A percentile compares a stretch with the other conserved stretches of the same genome.
Conservation (phyloP, 2,329 filamentous ascomycete genomes). For the Cercospora sp. region DNA sequence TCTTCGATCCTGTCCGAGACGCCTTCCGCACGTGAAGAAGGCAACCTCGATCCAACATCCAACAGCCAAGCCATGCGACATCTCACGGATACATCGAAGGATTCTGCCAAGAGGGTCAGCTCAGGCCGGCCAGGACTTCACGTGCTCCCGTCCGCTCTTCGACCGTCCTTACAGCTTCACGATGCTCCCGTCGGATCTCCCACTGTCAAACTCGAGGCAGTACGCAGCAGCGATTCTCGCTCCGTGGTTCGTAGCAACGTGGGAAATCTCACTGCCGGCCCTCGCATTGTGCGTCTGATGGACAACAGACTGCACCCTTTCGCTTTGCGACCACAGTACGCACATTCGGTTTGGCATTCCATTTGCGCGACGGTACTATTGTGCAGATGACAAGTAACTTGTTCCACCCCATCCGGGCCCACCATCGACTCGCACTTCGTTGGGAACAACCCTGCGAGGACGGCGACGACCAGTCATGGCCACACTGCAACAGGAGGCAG, state of each 20-base stretch:
- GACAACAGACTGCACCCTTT: neutral
- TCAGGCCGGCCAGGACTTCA: neutral
- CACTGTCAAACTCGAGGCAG: neutral
- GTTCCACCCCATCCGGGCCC: too few species aligned
- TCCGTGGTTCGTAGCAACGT: neutral
- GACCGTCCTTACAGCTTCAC: neutral
- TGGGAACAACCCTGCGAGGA: neutral
- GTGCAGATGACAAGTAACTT: neutral
- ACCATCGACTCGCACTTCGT: neutral
- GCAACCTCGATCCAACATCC: neutral
- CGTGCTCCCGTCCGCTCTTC: neutral
- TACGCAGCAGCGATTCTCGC: neutral
- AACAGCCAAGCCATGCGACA: neutral
- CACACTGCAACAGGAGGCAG: neutral
- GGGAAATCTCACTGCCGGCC: neutral
- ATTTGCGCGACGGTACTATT: too few species aligned
- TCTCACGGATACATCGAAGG: neutral
- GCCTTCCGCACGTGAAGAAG: constrained; percentile 18
- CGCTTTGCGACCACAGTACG: neutral
- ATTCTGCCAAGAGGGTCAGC: neutral
- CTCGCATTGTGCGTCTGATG: neutral
- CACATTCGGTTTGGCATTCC: too few species aligned
- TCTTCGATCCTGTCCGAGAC: constrained; percentile 20
- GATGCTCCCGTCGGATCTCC: neutral
- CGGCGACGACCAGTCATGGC: neutral